Evolutionary conservation across 148 eudicot genomes (phyloP), one percentile per base, ranked within the genome.

Genomic region (Diospyros kaki): DNA sequence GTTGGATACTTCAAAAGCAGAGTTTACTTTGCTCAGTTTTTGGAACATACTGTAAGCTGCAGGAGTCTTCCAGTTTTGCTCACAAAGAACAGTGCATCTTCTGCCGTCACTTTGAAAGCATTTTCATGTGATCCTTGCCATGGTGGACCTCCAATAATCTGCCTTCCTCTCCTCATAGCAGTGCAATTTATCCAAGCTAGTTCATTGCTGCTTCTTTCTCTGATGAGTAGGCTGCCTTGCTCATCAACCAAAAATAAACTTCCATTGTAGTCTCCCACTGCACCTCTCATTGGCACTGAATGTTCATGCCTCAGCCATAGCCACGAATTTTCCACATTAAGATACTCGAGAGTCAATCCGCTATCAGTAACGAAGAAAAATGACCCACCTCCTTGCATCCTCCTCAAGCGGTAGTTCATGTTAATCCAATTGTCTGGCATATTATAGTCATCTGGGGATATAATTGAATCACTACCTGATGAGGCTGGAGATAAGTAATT

Each of bases 181-280:
- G 90, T 90, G 72, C 98, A 91, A 59, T 93, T 91, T 67, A 88
- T 86, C 98, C 98, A 91, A 38, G 79, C 77, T 3, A 89, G 69
- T 60, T 86, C 88, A 41, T 75, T 66, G 60, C 68, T 75, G 62
- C 78, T 84, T 58, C 96, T 86, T 59, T 91, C 98, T 79, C 91
- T 81, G 58, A 89, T 84, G 42, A 93, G 82, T 84, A 93, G 70
- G 83, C 78, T 83, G 4, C 89, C 93, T 11, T 84, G 63, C 75
- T 82, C 87, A 74, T 93, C 93, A 73, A 89, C 84, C 41, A 91
- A 66, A 77, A 89, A 93, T 74, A 91, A 71, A 71, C 96, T 93
- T 62, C 94, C 96, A 67, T 93, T 91, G 73, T 93, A 89, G 80
- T 78, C 83, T 75, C 92, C 96, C 17, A 89, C 67, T 1, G 86